Evolutionary conservation across 2,329 filamentous ascomycete genomes (phyloP).

Genomic region (Colletotrichum sp.): DNA sequence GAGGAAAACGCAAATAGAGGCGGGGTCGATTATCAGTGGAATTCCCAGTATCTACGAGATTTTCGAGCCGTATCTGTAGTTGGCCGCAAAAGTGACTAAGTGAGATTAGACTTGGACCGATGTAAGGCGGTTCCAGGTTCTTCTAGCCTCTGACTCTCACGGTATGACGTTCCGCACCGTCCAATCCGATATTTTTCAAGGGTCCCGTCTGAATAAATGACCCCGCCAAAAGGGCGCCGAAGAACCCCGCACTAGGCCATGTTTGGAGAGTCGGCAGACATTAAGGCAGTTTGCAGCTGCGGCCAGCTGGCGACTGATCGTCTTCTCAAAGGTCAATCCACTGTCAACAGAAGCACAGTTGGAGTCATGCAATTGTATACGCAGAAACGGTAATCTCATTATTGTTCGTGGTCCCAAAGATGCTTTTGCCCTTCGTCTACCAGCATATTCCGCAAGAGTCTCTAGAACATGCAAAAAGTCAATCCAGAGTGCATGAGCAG

Average conservation of each 20-base stretch:
- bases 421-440: conserved; percentile 16
- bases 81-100: conserved; percentile 5
- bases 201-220: not conserved
- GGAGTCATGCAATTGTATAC: not conserved
- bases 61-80: not conserved
- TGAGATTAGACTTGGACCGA: not conserved
- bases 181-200: conserved; percentile 9
- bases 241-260: conserved; percentile 18
- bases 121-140: conserved; percentile 13
- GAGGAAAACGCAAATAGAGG: not conserved
- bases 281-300: not conserved
- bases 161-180: not conserved
- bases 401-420: conserved; percentile 17
- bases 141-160: conserved; percentile 18
- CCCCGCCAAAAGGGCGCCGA: conserved; percentile 19
- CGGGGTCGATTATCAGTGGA: not conserved
- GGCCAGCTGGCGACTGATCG: not conserved
- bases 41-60: not conserved
- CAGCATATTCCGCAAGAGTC: conserved; percentile 3
- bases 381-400: conserved; percentile 18
- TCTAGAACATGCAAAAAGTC: conserved; percentile 20
- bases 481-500: conserved; percentile 19
- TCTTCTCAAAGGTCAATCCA: not conserved
- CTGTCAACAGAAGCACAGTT: not conserved
- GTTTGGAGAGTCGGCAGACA: not conserved